Evolutionary conservation across 257 asterid species (phyloP), one percentile per base, ranked within the genome.

Genomic region (Asclepias syriaca): DNA sequence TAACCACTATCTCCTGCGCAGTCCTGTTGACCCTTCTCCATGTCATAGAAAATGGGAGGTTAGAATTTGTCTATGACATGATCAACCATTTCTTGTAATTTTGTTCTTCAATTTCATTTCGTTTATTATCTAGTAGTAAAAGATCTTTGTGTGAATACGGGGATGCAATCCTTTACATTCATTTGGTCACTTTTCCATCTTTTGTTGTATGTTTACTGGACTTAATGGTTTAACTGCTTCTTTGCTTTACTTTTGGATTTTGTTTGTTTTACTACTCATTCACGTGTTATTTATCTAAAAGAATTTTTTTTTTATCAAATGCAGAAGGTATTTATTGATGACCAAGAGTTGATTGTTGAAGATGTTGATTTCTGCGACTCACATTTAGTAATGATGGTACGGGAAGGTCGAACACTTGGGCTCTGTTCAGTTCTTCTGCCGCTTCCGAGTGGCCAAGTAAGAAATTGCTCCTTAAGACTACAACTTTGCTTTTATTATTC

Each of bases 311-410:
- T 72, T n/a, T 71, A 12, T 78, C 46, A 71, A 73, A 29, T 82
- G 81, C 92, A 95, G 99, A 84, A 72, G 81, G 91, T 92, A 65
- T 87, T 95, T 75, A 61, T 59, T 70, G 85, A 83, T 71, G 86
- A 87, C 70, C 83, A 76, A 53, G 85, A 80, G 74, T 72, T 88
- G 80, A 78, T 84, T 58, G 81, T 95, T 72, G 94, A 90, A 79
- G 98, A 95, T 40, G 88, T 92, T 71, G 99, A 95, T 84, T 89
- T 95, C 77, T 69, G 96, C 78, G 75, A 87, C 77, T 84, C 96
- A 3, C 93, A 90, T 72, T 58, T 92, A 81, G 89, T 85, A 59
- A 90, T 95, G 74, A 77, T 81, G 64, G 45, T 82, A 64, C 84
- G 89, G 80, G 84, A 83, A 46, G 88, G 84, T 59, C 69, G 72